These are phyloP conservation scores for Dendrobium chrysotoxum DNA, from an alignment of 106 monocot species.

Conservation along the genomic window DNA sequence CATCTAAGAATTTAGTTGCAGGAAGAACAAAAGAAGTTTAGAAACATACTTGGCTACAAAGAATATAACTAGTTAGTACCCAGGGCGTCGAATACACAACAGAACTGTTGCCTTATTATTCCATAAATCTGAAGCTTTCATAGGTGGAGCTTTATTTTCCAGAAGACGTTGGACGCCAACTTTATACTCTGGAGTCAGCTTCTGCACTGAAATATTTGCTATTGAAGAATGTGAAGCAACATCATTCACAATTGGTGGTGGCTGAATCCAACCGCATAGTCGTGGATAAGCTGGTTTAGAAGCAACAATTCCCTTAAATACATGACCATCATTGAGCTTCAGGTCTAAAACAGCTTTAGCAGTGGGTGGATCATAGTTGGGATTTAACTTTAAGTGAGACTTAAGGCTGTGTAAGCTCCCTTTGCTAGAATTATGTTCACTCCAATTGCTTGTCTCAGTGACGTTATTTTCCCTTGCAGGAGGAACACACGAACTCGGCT, in stretches of 20 bases:
- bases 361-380: slow-evolving; percentile 8
- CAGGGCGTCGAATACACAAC: slow-evolving; percentile 31
- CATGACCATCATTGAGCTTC: slow-evolving; percentile 22
- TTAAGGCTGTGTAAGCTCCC: neutral
- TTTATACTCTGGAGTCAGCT: slow-evolving; percentile 35
- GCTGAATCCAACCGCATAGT: slow-evolving; percentile 19
- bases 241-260: slow-evolving; percentile 18
- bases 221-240: slow-evolving; percentile 23
- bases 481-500: slow-evolving; percentile 5
- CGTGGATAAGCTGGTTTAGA: slow-evolving; percentile 17
- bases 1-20: neutral
- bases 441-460: neutral
- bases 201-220: slow-evolving; percentile 35
- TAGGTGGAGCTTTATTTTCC: slow-evolving; percentile 19
- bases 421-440: neutral
- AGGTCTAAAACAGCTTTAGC: slow-evolving; percentile 12
- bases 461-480: slow-evolving; percentile 15
- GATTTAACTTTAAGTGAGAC: slow-evolving; percentile 9
- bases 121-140: slow-evolving; percentile 38
- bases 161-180: slow-evolving; percentile 15
- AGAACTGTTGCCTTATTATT: slow-evolving; percentile 17
- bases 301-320: slow-evolving; percentile 37
- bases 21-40: neutral
- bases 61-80: slow-evolving; percentile 10
- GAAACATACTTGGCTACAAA: neutral